Conservation (phyloP, 139 green algal species). For the Closterium sp. region DNA sequence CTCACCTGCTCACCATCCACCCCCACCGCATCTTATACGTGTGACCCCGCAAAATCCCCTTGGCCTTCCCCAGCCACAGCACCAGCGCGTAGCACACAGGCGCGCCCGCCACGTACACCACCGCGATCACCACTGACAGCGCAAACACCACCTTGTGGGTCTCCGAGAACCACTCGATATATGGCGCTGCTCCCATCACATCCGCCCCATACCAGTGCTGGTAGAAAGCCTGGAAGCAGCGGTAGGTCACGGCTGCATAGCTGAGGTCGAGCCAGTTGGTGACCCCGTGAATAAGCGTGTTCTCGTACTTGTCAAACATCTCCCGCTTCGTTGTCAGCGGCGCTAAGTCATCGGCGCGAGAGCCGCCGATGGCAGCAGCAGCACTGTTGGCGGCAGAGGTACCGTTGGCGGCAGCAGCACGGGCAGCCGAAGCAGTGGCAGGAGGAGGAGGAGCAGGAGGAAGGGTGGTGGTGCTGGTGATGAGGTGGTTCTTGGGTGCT, state of each 20-base stretch:
- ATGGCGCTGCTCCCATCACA: background rate
- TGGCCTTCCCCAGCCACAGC: background rate
- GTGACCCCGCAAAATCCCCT: background rate
- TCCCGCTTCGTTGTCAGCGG: background rate
- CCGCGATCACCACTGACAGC: background rate
- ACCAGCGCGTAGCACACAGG: background rate
- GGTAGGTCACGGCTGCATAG: background rate
- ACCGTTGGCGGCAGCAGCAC: background rate
- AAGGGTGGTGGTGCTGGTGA: background rate
- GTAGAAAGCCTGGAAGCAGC: slow-evolving; percentile 10
- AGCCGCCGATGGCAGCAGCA: background rate
- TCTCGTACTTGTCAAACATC: background rate
- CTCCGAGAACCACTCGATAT: background rate
- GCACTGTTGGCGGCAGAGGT: background rate
- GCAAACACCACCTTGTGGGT: background rate
- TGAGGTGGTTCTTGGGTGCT: background rate
- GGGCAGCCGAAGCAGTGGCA: background rate
- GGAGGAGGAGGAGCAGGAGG: too few relatives aligned
- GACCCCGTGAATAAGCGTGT: background rate
- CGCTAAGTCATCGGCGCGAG: background rate
- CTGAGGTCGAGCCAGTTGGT: slow-evolving; percentile 12
- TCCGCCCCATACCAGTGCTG: background rate
- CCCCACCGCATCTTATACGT: background rate
- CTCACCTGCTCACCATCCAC: background rate
- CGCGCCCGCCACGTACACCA: background rate